Percentiles rank a stretch among this genome's conserved stretches.
These are phyloP conservation scores for Maudiozyma humilis DNA, from an alignment of 1,139 yeast genomes.

Conservation along the genomic window DNA sequence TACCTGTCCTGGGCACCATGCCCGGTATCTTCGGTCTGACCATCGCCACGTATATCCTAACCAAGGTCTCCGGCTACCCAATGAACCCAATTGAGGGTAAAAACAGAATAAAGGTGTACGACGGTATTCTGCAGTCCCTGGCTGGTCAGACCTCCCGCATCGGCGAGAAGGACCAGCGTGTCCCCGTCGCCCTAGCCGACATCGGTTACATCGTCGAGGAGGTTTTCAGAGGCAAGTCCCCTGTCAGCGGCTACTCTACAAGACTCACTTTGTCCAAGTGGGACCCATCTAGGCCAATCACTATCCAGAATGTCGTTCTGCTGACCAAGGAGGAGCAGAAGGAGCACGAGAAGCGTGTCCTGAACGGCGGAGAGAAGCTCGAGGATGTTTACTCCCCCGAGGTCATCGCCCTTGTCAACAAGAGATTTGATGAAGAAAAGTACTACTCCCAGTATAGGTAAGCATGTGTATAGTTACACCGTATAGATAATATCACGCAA, in stretches of 20 bases:
- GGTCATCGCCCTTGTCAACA: constrained; percentile 49
- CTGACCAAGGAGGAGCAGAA: constrained; percentile 85
- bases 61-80: constrained; percentile 78
- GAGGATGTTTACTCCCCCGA: constrained; percentile 58
- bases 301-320: constrained; percentile 69
- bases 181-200: constrained; percentile 65
- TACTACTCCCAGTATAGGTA: constrained; percentile 57
- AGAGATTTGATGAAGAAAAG: constrained; percentile 64
- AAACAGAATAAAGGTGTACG: constrained; percentile 75
- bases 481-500: not conserved
- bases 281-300: constrained; percentile 54
- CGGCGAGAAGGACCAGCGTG: constrained; percentile 59
- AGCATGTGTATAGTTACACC: not conserved
- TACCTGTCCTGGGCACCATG: constrained; percentile 93
- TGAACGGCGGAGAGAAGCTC: constrained; percentile 54
- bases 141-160: constrained; percentile 82
- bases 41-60: constrained; percentile 73
- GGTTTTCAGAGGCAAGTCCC: constrained; percentile 84
- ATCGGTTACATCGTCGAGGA: constrained; percentile 85
- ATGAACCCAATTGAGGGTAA: constrained; percentile 87
- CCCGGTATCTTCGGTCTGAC: constrained; percentile 94
- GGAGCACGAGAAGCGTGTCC: constrained; percentile 63
- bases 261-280: constrained; percentile 74
- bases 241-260: constrained; percentile 76
- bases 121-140: constrained; percentile 68